Evolutionary conservation across 176 grass and related monocot species (phyloP).

Genomic region (Thinopyrum elongatum): DNA sequence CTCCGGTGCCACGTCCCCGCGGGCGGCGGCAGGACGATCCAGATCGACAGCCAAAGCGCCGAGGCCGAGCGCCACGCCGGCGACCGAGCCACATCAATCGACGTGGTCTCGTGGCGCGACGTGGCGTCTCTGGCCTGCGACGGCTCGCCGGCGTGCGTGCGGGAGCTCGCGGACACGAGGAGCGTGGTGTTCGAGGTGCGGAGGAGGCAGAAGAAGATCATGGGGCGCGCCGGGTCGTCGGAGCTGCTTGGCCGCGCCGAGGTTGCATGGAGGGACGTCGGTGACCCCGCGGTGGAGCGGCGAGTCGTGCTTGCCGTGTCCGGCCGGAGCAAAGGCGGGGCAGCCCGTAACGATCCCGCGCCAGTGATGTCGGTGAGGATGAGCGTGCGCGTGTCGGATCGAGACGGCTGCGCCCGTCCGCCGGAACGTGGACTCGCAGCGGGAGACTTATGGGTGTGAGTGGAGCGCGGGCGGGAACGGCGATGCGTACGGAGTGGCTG

Average conservation of each 20-base stretch:
- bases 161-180: conserved; percentile 20
- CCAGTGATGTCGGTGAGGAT: conserved; percentile 30
- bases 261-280: conserved; percentile 36
- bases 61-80: background rate
- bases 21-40: conserved; percentile 30
- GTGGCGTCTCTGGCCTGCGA: conserved; percentile 45
- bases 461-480: background rate
- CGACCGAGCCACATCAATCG: background rate
- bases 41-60: conserved; percentile 26
- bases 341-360: background rate
- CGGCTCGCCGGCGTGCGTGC: conserved; percentile 24
- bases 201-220: background rate
- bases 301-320: background rate
- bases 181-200: conserved; percentile 40
- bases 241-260: conserved; percentile 29
- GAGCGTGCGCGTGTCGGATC: conserved; percentile 19
- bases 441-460: background rate
- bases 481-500: conserved; percentile 4
- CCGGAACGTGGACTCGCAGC: background rate
- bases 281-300: background rate
- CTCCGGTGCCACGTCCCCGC: conserved; percentile 42
- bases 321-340: background rate
- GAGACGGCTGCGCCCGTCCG: background rate
- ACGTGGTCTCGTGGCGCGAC: conserved; percentile 24
- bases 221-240: background rate